A percentile compares a stretch with the other conserved stretches of the same genome.
These are phyloP conservation scores for Misopates orontium DNA, from an alignment of 257 asterid species.

Conservation along the genomic window DNA sequence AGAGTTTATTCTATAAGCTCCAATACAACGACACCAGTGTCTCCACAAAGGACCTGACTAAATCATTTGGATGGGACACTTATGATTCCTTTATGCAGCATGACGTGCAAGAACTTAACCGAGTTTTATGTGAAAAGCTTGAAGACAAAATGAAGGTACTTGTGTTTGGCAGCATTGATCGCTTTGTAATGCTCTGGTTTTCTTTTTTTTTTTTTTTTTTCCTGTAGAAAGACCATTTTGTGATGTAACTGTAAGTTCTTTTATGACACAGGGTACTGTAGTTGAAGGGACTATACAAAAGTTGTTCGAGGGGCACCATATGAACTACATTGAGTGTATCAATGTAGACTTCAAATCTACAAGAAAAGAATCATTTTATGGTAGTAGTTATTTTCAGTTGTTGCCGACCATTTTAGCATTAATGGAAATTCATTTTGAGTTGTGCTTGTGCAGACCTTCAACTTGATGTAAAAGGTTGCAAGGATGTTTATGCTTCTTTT, in stretches of 20 bases:
- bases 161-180: no score
- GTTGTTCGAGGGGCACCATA: slow-evolving; percentile 71
- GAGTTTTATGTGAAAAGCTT: slow-evolving; percentile 68
- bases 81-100: slow-evolving; percentile 69
- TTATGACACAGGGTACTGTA: slow-evolving; percentile 52
- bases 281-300: slow-evolving; percentile 75
- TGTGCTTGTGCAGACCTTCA: slow-evolving; percentile 53
- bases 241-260: background rate
- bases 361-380: slow-evolving; percentile 64
- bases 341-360: slow-evolving; percentile 69
- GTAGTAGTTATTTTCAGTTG: slow-evolving; percentile 28
- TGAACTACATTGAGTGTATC: slow-evolving; percentile 68
- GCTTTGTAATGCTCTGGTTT: no score
- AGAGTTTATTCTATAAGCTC: slow-evolving; percentile 67
- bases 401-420: background rate
- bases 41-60: slow-evolving; percentile 67
- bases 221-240: no score
- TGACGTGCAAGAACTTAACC: slow-evolving; percentile 65
- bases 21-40: slow-evolving; percentile 62
- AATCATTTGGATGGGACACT: slow-evolving; percentile 72
- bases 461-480: slow-evolving; percentile 68
- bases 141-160: slow-evolving; percentile 72
- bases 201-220: no score
- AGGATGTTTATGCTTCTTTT: slow-evolving; percentile 63
- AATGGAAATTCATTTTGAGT: background rate